Percentiles rank a stretch among this genome's conserved stretches.
phyloP scores from a whole-genome alignment of 306 rosid species.

The Inga oerstediana region DNA sequence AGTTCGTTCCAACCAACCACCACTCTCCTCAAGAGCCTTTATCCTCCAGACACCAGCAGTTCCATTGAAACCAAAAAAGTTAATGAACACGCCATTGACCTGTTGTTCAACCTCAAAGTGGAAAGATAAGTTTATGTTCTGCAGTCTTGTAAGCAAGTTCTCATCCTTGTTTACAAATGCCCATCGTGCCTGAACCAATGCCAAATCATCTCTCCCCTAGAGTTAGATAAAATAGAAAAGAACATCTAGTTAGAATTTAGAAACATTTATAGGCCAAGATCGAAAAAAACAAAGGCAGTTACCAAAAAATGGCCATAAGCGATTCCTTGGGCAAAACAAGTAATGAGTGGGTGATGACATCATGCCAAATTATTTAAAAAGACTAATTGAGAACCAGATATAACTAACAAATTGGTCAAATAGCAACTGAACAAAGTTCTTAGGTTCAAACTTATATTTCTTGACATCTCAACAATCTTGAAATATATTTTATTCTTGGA shows the following conservation, averaged over 20 bases:
- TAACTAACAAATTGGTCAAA: neutral
- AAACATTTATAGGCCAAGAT: neutral
- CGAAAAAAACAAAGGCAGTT: too few relatives aligned
- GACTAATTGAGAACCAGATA: neutral
- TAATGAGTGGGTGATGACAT: neutral
- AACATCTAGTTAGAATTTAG: constrained; percentile 14
- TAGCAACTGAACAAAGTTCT: constrained; percentile 1
- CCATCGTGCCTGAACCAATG: constrained; percentile 96
- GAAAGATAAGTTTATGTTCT: constrained; percentile 87
- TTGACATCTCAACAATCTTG: too few relatives aligned
- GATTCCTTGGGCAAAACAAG: neutral
- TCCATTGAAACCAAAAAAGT: constrained; percentile 98
- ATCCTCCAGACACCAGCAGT: constrained; percentile 99
- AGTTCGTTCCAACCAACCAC: constrained; percentile 98
- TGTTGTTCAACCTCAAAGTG: constrained; percentile 99
- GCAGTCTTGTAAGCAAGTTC: constrained; percentile 95
- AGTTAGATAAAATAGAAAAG: constrained; percentile 13
- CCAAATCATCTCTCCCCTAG: constrained; percentile 95
- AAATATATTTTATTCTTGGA: too few relatives aligned
- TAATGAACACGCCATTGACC: constrained; percentile 84
- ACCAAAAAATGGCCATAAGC: too few relatives aligned
- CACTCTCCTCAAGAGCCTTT: constrained; percentile 95
- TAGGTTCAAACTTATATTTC: neutral
- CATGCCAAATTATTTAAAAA: neutral
- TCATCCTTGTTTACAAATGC: constrained; percentile 97